phyloP scores from a whole-genome alignment of 2,329 filamentous ascomycete species.

The Ceratocystis diversiconidia region DNA sequence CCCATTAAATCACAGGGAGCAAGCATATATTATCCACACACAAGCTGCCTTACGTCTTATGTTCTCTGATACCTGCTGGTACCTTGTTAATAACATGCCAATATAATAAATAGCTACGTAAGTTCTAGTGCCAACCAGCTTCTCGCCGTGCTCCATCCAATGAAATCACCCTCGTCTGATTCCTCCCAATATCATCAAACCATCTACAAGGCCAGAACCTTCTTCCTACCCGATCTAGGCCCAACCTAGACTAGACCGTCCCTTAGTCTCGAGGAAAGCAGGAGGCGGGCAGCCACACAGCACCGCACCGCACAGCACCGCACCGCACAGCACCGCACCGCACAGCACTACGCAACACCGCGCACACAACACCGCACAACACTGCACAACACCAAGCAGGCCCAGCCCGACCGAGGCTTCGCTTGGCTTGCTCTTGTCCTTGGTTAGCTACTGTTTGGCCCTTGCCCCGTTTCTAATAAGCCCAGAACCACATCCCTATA shows the following conservation, averaged over 20 bases:
- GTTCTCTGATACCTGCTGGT: neutral
- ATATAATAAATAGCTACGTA: neutral
- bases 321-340: no score
- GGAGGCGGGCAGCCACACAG: no score
- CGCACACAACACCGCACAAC: no score
- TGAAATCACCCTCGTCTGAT: slow-evolving; percentile 3
- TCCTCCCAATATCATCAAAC: neutral
- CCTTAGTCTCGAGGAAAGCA: no score
- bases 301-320: no score
- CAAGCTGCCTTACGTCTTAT: neutral
- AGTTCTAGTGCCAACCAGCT: neutral
- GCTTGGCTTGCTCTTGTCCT: neutral
- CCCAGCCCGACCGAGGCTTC: no score
- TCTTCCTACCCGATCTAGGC: neutral
- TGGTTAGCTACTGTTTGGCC: neutral
- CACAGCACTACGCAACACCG: neutral
- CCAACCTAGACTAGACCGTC: neutral
- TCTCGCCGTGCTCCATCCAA: neutral
- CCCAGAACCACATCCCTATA: neutral
- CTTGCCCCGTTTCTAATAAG: neutral
- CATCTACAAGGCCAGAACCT: neutral
- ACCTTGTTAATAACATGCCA: neutral
- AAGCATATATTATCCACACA: neutral
- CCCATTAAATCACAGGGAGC: neutral
- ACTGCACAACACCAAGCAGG: no score